Conservation (phyloP, 306 rosid genomes). For the Quercus agrifolia region DNA sequence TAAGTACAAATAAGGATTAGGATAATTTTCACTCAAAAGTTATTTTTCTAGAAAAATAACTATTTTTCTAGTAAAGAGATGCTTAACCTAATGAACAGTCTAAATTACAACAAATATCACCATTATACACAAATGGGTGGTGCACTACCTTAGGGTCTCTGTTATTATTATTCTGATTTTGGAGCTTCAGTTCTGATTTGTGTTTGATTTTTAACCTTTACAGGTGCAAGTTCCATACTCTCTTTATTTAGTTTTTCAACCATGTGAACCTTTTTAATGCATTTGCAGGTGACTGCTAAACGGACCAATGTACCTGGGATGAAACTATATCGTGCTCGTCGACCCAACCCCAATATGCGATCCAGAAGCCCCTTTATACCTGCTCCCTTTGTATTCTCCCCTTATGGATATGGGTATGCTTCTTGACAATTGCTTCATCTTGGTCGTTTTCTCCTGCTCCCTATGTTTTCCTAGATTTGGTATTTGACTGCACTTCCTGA, state of each 20-base stretch:
- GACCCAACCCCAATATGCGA: constrained; percentile 57
- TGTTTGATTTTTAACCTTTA: background rate
- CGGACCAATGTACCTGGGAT: constrained; percentile 79
- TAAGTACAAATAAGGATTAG: no score
- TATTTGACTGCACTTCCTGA: background rate
- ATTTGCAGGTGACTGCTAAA: constrained; percentile 60
- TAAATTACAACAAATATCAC: no score
- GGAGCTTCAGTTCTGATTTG: background rate
- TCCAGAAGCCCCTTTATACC: constrained; percentile 48
- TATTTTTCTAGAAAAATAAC: no score
- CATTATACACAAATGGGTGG: no score
- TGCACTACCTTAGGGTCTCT: no score
- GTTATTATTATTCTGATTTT: background rate
- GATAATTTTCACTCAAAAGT: no score
- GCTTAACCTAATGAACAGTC: no score
- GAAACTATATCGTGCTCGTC: constrained; percentile 77
- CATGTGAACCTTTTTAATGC: background rate
- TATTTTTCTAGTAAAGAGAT: no score
- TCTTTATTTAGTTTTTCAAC: background rate
- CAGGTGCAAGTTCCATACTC: background rate
- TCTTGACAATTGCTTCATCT: background rate
- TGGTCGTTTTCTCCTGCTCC: background rate
- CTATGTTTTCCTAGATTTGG: background rate
- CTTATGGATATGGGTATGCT: constrained; percentile 79
- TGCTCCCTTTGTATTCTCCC: constrained; percentile 57